These are phyloP conservation scores for Dactylellina drechsleri DNA, from an alignment of 2,329 filamentous ascomycete species.

Conservation along the genomic window DNA sequence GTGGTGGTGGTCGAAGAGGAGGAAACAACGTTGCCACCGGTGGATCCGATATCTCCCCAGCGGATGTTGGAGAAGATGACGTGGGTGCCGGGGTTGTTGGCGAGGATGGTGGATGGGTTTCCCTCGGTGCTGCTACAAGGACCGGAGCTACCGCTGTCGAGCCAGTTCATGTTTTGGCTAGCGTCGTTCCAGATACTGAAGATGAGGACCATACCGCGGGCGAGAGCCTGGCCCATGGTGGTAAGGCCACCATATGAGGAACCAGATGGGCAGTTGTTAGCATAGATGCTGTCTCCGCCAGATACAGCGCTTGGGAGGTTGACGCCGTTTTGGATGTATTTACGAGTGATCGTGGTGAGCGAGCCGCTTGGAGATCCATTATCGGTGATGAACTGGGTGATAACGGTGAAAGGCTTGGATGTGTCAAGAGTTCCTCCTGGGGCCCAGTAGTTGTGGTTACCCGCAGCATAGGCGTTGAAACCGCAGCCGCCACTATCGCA, in stretches of 20 bases:
- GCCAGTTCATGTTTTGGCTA: slow-evolving; percentile 68
- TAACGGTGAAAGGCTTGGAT: slow-evolving; percentile 53
- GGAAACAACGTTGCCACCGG: slow-evolving; percentile 52
- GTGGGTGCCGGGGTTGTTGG: slow-evolving; percentile 65
- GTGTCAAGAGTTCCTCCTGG: slow-evolving; percentile 56
- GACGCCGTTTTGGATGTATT: slow-evolving; percentile 50
- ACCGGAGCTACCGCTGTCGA: slow-evolving; percentile 66
- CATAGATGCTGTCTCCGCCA: slow-evolving; percentile 29
- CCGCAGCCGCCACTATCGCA: slow-evolving; percentile 44
- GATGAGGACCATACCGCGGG: slow-evolving; percentile 67
- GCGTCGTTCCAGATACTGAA: slow-evolving; percentile 70
- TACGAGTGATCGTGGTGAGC: slow-evolving; percentile 37
- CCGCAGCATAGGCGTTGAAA: slow-evolving; percentile 55
- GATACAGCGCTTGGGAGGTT: slow-evolving; percentile 28
- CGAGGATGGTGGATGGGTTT: slow-evolving; percentile 65
- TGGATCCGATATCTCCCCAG: slow-evolving; percentile 72
- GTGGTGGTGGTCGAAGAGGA: slow-evolving; percentile 11
- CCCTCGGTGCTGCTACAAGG: slow-evolving; percentile 69
- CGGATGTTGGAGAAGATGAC: slow-evolving; percentile 70
- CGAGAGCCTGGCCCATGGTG: slow-evolving; percentile 65
- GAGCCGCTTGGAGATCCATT: slow-evolving; percentile 19
- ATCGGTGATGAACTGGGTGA: slow-evolving; percentile 56
- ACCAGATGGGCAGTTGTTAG: slow-evolving; percentile 32
- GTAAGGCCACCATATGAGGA: slow-evolving; percentile 61
- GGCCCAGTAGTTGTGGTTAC: slow-evolving; percentile 54